These are phyloP conservation scores for Corymbia citriodora DNA, from an alignment of 441 rosid genomes.

Conservation along the genomic window DNA sequence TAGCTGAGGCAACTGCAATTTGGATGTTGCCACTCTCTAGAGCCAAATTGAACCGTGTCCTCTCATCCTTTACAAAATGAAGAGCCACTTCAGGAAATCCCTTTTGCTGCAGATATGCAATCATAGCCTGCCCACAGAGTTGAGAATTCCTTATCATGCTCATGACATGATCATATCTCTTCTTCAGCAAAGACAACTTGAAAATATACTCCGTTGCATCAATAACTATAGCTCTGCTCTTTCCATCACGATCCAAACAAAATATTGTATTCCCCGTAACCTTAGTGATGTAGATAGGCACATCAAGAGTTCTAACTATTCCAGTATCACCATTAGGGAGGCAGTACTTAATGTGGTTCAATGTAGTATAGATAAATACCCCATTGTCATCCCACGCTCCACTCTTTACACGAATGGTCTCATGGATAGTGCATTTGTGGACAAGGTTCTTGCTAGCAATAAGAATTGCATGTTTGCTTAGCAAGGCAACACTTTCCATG, in stretches of 20 bases:
- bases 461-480: constrained; percentile 77
- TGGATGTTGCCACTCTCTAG: constrained; percentile 87
- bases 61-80: constrained; percentile 91
- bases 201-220: constrained; percentile 83
- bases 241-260: constrained; percentile 85
- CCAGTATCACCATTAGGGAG: constrained; percentile 90
- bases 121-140: constrained; percentile 93
- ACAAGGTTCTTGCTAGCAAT: constrained; percentile 82
- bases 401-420: constrained; percentile 77
- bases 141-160: constrained; percentile 85
- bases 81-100: constrained; percentile 96
- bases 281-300: constrained; percentile 75
- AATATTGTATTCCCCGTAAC: constrained; percentile 61
- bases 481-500: constrained; percentile 84
- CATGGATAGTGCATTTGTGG: constrained; percentile 71
- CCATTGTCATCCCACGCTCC: constrained; percentile 96
- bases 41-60: constrained; percentile 84
- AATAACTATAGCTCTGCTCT: constrained; percentile 54
- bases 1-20: constrained; percentile 89
- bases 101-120: constrained; percentile 88
- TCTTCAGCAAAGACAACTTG: constrained; percentile 65
- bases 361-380: constrained; percentile 69
- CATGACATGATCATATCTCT: constrained; percentile 82
- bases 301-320: constrained; percentile 71
- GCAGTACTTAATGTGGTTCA: constrained; percentile 80